Evolutionary conservation across 257 asterid genomes (phyloP).

Genomic region (Nemophila menziesii): DNA sequence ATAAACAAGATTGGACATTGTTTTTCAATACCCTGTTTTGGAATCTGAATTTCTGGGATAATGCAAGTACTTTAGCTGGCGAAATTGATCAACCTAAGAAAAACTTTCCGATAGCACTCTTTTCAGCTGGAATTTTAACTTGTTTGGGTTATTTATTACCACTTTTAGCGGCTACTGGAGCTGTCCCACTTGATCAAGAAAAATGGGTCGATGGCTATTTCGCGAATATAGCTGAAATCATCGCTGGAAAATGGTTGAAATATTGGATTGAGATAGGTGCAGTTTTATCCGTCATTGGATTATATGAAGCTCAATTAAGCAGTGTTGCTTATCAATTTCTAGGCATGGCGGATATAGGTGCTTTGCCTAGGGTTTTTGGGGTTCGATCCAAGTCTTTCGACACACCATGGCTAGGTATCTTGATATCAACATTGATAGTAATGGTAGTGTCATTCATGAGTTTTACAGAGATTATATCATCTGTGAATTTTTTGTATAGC

Average conservation of each 20-base stretch:
- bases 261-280: conserved; percentile 56
- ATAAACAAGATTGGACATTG: conserved; percentile 50
- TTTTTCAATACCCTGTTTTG: conserved; percentile 62
- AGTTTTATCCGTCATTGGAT: conserved; percentile 37
- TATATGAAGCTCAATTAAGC: conserved; percentile 49
- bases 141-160: conserved; percentile 51
- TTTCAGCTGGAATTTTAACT: conserved; percentile 42
- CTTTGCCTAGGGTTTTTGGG: conserved; percentile 29
- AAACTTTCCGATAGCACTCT: conserved; percentile 41
- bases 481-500: conserved; percentile 53
- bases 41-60: conserved; percentile 71
- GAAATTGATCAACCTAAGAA: conserved; percentile 56
- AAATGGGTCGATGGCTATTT: conserved; percentile 31
- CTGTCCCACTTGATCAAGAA: conserved; percentile 35
- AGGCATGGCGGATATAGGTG: conserved; percentile 52
- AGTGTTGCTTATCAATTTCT: conserved; percentile 44
- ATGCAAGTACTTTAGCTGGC: conserved; percentile 60
- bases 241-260: conserved; percentile 53
- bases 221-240: conserved; percentile 32
- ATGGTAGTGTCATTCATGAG: conserved; percentile 31
- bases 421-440: conserved; percentile 31
- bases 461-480: conserved; percentile 27
- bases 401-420: conserved; percentile 62
- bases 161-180: conserved; percentile 43
- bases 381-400: conserved; percentile 35